These are phyloP conservation scores for Podospora sp. DNA, from an alignment of 495 filamentous ascomycete species.

Conservation along the genomic window DNA sequence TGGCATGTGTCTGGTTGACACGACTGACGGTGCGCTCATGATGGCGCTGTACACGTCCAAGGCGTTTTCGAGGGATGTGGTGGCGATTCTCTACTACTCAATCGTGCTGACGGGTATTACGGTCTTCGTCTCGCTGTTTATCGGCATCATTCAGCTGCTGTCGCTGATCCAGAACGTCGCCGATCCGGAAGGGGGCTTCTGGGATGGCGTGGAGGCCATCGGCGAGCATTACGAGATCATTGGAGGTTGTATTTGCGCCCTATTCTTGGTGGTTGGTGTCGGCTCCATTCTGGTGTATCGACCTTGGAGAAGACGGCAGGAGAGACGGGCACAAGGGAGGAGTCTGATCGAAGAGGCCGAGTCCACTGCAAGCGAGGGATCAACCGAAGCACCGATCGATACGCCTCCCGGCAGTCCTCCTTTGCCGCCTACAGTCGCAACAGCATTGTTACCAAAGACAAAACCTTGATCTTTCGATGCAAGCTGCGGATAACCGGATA, in stretches of 20 bases:
- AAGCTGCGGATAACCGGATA: too few species aligned
- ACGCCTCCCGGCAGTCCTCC: too few species aligned
- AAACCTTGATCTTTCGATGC: too few species aligned
- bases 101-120: conserved; percentile 86
- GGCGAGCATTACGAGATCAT: conserved; percentile 86
- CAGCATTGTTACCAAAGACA: too few species aligned
- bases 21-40: conserved; percentile 91
- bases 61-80: conserved; percentile 69
- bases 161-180: conserved; percentile 75
- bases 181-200: conserved; percentile 73
- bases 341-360: background rate
- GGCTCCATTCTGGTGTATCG: conserved; percentile 72
- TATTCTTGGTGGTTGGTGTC: conserved; percentile 76
- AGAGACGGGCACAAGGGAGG: conserved; percentile 23
- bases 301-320: conserved; percentile 67
- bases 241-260: conserved; percentile 79
- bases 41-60: conserved; percentile 87
- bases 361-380: too few species aligned
- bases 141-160: conserved; percentile 83
- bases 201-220: conserved; percentile 77
- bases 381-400: too few species aligned
- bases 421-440: too few species aligned
- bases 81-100: conserved; percentile 92
- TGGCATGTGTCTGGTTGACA: conserved; percentile 91
- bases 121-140: conserved; percentile 81